Evolutionary conservation across 73 alveolate species (phyloP), one percentile per base, ranked within the genome.

Genomic region (Strombidium stylifer): DNA sequence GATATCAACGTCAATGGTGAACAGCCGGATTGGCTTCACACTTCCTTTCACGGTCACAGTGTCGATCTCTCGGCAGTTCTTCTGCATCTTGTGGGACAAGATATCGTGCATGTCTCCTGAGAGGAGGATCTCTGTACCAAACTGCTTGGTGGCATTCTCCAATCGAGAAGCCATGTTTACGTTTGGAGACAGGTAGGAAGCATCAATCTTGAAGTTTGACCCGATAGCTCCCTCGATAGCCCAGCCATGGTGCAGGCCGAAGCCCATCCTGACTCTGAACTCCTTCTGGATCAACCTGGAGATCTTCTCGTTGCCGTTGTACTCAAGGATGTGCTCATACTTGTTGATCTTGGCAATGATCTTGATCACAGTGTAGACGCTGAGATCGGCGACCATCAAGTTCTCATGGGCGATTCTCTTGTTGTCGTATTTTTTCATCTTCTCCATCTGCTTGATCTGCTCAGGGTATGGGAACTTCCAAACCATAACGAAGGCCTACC

Each of bases 211-310:
- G 82, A 82, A 86, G 83, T 55, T 76, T 14, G 97, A 86, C 26
- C 98, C 98, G 30, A 93, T 93, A 15, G 95, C 92, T 3, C 98
- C 97, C 81, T 93, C 98, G 54, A 93, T 93, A 12, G 97, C 95
- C 93, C 95, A 93, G 8, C 98, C 98, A 44, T 81, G 59, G 69
- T 93, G 98, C 41, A 93, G 66, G 7, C 98, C 98, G 50, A 93
- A 93, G 28, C 97, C 98, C 86, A 93, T 72, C 41, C 86, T 86
- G 47, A 92, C 95, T n/a, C 67, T 39, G 58, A 57, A 85, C 41
- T 68, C 85, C 8, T n/a, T n/a, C 15, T 82, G 86, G 69, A 53
- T 56, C 46, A 74, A 32, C 42, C 45, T 30, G 51, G 24, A 34
- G 5, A 70, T 52, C n/a, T 73, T 85, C 15, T 67, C 78, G 47